Percentiles rank a stretch among this genome's conserved stretches.
phyloP scores from a whole-genome alignment of 352 stramenopile species.

The Pelagophyceae sp. region DNA sequence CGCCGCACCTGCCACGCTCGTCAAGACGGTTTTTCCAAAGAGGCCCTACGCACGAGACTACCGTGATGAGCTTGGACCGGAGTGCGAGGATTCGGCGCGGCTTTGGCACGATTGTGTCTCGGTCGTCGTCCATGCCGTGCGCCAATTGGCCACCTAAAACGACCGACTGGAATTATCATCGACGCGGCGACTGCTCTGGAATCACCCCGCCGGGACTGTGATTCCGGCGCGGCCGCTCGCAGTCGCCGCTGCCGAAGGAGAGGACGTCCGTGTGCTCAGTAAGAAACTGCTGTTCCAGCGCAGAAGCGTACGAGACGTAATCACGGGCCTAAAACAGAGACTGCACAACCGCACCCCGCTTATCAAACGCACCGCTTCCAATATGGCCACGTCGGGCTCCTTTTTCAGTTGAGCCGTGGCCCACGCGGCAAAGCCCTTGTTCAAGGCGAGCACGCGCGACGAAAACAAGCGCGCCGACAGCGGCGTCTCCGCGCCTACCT shows the following conservation, averaged over 20 bases:
- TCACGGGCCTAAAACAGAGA: neutral
- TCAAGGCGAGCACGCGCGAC: neutral
- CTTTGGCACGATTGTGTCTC: slow-evolving; percentile 53
- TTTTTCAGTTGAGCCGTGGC: neutral
- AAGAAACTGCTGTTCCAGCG: slow-evolving; percentile 13
- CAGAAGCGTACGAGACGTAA: slow-evolving; percentile 22
- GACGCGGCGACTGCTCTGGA: too few relatives aligned
- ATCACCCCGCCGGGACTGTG: too few relatives aligned
- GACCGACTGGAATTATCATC: too few relatives aligned
- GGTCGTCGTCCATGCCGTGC: slow-evolving; percentile 56
- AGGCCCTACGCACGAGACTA: slow-evolving; percentile 61
- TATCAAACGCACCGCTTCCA: neutral
- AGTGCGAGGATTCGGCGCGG: slow-evolving; percentile 37
- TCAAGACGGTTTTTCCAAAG: too few relatives aligned
- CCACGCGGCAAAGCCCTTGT: neutral
- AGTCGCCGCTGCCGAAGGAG: slow-evolving; percentile 80
- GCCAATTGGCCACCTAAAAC: slow-evolving; percentile 82
- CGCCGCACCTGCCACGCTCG: too few relatives aligned
- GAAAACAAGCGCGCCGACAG: neutral
- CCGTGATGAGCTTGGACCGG: slow-evolving; percentile 36
- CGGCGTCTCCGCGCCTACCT: neutral
- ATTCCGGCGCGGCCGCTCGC: too few relatives aligned
- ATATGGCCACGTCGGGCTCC: neutral
- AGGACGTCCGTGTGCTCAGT: slow-evolving; percentile 33
- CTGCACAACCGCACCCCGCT: too few relatives aligned